Evolutionary conservation across 768 basidiomycete species (phyloP).

Genomic region (Auricularia sp.): DNA sequence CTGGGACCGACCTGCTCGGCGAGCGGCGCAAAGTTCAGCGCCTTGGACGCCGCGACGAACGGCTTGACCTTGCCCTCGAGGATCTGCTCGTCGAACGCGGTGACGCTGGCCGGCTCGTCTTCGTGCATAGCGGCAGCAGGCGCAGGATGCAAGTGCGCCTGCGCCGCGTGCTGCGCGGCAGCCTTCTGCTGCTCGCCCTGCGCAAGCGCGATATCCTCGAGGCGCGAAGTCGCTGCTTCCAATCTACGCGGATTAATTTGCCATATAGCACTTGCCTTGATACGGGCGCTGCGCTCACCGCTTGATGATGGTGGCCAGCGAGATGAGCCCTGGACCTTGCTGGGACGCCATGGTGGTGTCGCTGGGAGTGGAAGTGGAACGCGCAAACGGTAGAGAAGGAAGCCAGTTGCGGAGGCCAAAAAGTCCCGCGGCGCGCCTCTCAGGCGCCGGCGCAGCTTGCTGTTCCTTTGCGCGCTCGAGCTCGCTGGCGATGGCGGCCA

Average conservation of each 20-base stretch:
- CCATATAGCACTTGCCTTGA: neutral
- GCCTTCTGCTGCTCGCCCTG: conserved; percentile 20
- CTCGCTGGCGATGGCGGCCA: too few relatives aligned
- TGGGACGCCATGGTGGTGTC: conserved; percentile 8
- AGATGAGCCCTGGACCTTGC: conserved; percentile 42
- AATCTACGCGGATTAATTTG: conserved; percentile 39
- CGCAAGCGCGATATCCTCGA: conserved; percentile 77
- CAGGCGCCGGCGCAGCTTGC: too few relatives aligned
- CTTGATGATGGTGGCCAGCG: conserved; percentile 74
- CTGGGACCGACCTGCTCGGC: conserved; percentile 59
- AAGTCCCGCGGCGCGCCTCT: too few relatives aligned
- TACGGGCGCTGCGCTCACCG: conserved; percentile 34
- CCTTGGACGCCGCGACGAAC: conserved; percentile 61
- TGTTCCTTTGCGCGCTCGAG: too few relatives aligned
- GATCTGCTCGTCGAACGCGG: conserved; percentile 65
- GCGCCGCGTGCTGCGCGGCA: conserved; percentile 16
- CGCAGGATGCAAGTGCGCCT: conserved; percentile 13
- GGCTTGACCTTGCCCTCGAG: conserved; percentile 65
- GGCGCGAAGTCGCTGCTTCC: conserved; percentile 86
- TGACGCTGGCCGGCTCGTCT: conserved; percentile 48
- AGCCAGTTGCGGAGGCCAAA: neutral
- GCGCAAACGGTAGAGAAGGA: neutral
- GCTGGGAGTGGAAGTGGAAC: neutral
- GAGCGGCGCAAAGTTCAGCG: conserved; percentile 58
- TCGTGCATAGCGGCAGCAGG: conserved; percentile 24